Base-by-base conservation (phyloP, 257 asterid genomes). In the Scutellaria galericulata region DNA sequence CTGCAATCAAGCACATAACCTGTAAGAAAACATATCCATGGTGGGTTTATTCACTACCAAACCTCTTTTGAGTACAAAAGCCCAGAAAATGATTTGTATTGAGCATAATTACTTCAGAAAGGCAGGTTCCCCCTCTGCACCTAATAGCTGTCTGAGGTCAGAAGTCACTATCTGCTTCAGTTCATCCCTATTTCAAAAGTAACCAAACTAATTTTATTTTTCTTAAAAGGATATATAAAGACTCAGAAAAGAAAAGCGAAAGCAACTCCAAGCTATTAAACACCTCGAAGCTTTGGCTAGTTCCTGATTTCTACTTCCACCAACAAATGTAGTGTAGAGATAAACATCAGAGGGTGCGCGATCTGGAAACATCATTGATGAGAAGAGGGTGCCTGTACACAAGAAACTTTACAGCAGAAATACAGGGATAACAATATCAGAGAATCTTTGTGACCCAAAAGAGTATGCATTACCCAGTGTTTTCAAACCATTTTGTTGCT, bases 281-380 rank as follows among this genome's bases (percentile, higher is more conserved):
- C 45, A 86, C 97, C 89, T 90, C 24, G 97, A 86, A 72, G 96
- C 95, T 83, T 81, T 90, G 68, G 97, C 95, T 11, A 90, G 90
- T 74, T 93, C 97, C 72, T 75, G 83, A 71, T 89, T 93, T 75
- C 97, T 83, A 83, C 96, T 90, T 69, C 97, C 98, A 39, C 98
- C 96, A 53, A 93, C 84, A 81, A 93, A 93, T 35, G 98, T 93
- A 42, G 97, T 90, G 67, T 93, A 93, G 68, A 93, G 98, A 81
- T 89, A 73, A 52, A 79, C 88, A 74, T 86, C 92, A 64, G 75
- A 79, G 20, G 98, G 98, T 37, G 97, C 95, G 44, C 98, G 97
- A 78, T 93, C 98, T 14, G 97, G 98, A 79, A 93, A 93, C 98
- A 93, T 93, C 88, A 83, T 87, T 15, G 97, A 93, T 65, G 96